Evolutionary conservation across 768 basidiomycete species (phyloP).

Genomic region (Lyophyllum shimeji): DNA sequence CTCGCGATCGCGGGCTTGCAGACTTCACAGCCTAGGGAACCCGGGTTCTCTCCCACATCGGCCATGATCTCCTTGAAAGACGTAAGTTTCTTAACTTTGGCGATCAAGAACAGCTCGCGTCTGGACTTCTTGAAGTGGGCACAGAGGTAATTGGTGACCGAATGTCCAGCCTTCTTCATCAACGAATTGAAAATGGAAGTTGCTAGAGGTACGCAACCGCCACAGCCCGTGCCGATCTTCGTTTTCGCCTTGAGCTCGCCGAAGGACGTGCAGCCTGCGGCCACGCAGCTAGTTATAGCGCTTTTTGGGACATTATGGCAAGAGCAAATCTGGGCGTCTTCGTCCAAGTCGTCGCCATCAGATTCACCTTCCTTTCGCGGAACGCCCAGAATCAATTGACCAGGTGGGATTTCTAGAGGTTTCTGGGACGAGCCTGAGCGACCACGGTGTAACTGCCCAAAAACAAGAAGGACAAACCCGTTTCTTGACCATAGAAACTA

Average conservation of each 20-base stretch:
- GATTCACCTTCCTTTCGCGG: slow-evolving; percentile 43
- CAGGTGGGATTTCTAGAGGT: slow-evolving; percentile 61
- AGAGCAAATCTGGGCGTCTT: slow-evolving; percentile 70
- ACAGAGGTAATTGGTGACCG: slow-evolving; percentile 60
- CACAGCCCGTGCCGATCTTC: slow-evolving; percentile 72
- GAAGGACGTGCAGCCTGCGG: not conserved
- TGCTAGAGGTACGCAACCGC: slow-evolving; percentile 67
- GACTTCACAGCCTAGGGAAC: slow-evolving; percentile 65
- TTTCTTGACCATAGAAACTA: slow-evolving; percentile 71
- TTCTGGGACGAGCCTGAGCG: slow-evolving; percentile 40
- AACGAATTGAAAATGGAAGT: slow-evolving; percentile 48
- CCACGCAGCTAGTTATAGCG: slow-evolving; percentile 11
- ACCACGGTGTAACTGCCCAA: not conserved
- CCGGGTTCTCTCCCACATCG: slow-evolving; percentile 42
- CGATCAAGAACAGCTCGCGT: slow-evolving; percentile 64
- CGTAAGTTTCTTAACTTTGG: slow-evolving; percentile 60
- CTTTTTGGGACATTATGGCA: slow-evolving; percentile 74
- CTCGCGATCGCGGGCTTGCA: slow-evolving; percentile 71
- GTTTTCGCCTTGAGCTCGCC: slow-evolving; percentile 61
- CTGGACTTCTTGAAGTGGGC: slow-evolving; percentile 64
- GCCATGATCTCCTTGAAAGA: slow-evolving; percentile 57
- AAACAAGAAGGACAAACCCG: slow-evolving; percentile 37
- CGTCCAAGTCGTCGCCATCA: slow-evolving; percentile 66
- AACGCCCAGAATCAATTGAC: slow-evolving; percentile 63
- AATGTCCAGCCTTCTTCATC: slow-evolving; percentile 66